Conservation (phyloP, 192 early-diverging fungal species). For the Backusella mclennaniae region DNA sequence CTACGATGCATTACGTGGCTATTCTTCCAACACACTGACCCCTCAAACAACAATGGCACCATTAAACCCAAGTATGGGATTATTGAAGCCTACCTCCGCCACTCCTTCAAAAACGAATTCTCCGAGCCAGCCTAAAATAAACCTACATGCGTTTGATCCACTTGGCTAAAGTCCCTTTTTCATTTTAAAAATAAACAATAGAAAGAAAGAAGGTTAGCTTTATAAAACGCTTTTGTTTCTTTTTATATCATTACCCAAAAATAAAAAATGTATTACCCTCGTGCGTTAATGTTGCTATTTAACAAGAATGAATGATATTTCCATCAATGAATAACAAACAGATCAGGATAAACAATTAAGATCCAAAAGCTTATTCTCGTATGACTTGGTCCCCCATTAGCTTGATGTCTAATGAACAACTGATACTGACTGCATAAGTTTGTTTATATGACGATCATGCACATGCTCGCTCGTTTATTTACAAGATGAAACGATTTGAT, state of each 20-base stretch:
- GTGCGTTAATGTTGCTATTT: no score
- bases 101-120: background rate
- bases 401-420: no score
- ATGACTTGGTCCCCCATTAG: no score
- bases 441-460: no score
- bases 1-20: constrained; percentile 4
- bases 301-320: no score
- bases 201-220: background rate
- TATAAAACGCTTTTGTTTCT: no score
- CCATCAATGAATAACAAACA: no score
- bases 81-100: constrained; percentile 10
- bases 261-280: no score
- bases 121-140: background rate
- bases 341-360: no score
- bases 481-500: background rate
- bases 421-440: no score
- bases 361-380: no score
- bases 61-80: constrained; percentile 5
- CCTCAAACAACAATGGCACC: constrained; percentile 11
- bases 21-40: background rate
- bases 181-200: background rate
- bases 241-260: no score
- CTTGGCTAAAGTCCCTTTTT: constrained; percentile 14
- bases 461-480: background rate
- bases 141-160: constrained; percentile 27